Percentiles rank a stretch among this genome's conserved stretches.
Evolutionary conservation across 2,329 filamentous ascomycete genomes (phyloP).

Genomic region (Alternaria conjuncta): DNA sequence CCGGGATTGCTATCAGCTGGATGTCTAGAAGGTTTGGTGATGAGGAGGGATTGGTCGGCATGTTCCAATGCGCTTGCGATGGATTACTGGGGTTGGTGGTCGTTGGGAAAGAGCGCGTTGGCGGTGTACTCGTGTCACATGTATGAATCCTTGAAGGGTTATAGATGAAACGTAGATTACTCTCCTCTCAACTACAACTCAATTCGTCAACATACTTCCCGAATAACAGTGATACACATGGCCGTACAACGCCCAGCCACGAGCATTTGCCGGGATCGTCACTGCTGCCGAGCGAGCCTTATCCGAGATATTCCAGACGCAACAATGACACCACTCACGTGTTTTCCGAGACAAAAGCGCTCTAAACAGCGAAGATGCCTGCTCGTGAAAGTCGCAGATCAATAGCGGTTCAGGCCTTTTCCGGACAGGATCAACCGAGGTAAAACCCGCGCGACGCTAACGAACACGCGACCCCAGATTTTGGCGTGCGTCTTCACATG

Average conservation of each 20-base stretch:
- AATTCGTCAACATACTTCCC: not conserved
- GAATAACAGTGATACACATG: not conserved
- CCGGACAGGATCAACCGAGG: slow-evolving; percentile 20
- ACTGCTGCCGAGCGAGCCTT: not conserved
- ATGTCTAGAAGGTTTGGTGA: not conserved
- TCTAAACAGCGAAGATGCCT: not conserved
- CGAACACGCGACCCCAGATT: slow-evolving; percentile 17
- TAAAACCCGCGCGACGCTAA: slow-evolving; percentile 13
- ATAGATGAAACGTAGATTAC: slow-evolving; percentile 11
- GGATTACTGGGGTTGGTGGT: slow-evolving; percentile 10
- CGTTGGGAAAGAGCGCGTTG: slow-evolving; percentile 3
- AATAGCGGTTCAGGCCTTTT: slow-evolving; percentile 17
- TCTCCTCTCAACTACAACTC: not conserved
- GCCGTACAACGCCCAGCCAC: not conserved
- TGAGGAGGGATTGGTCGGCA: not conserved
- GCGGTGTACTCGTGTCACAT: slow-evolving; percentile 27
- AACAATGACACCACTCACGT: slow-evolving; percentile 7
- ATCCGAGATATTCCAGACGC: slow-evolving; percentile 2
- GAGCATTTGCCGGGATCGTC: slow-evolving; percentile 1
- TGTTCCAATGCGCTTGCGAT: not conserved
- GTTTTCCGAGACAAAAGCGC: slow-evolving; percentile 2
- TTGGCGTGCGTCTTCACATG: slow-evolving; percentile 40
- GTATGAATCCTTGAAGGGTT: slow-evolving; percentile 40
- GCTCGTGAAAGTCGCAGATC: slow-evolving; percentile 13
- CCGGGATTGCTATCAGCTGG: not conserved